Evolutionary conservation across 2,329 filamentous ascomycete genomes (phyloP).

Genomic region (Ophiostoma ulmi): DNA sequence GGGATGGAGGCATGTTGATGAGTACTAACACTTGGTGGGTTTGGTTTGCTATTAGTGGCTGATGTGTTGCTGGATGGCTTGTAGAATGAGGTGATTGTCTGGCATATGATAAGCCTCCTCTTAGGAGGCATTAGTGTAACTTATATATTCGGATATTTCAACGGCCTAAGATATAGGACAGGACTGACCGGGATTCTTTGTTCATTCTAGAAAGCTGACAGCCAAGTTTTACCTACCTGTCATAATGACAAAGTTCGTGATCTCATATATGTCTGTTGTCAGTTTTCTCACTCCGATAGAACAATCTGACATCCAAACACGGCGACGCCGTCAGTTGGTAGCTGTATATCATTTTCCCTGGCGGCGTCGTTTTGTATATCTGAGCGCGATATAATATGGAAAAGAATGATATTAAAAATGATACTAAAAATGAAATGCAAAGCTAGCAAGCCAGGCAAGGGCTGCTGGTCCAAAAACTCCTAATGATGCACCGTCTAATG

Average conservation of each 20-base stretch:
- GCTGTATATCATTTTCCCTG: neutral
- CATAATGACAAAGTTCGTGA: neutral
- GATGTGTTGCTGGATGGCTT: neutral
- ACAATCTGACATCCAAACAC: neutral
- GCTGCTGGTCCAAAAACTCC: conserved; percentile 15
- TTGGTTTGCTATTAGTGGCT: neutral
- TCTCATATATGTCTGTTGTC: neutral
- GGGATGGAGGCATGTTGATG: neutral
- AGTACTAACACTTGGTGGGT: neutral
- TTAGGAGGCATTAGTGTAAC: neutral
- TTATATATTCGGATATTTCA: neutral
- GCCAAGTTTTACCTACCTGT: neutral
- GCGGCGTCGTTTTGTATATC: neutral
- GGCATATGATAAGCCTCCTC: neutral
- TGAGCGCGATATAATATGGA: neutral
- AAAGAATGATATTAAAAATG: neutral
- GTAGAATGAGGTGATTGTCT: neutral
- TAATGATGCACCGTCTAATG: conserved; percentile 17
- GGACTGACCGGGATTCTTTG: neutral
- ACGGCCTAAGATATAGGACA: neutral
- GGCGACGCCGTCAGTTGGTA: neutral
- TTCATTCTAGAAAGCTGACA: neutral
- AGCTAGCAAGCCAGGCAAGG: neutral
- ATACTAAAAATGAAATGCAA: neutral
- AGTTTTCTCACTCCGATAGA: neutral